A percentile compares a stretch with the other conserved stretches of the same genome.
phyloP scores from a whole-genome alignment of 2,329 filamentous ascomycete genomes.

The Fusarium illudens region DNA sequence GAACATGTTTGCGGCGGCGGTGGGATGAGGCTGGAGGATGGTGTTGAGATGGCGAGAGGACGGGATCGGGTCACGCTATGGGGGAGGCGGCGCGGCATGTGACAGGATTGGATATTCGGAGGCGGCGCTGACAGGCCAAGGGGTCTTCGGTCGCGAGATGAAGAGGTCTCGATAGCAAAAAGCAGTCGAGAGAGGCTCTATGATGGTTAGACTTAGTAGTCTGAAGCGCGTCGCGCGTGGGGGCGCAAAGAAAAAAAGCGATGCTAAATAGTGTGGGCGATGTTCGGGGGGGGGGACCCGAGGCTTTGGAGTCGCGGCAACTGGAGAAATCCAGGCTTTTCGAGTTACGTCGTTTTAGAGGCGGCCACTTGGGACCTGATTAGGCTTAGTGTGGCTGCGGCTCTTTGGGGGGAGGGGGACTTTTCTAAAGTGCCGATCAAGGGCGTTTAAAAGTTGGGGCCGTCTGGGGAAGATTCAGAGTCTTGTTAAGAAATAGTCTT shows the following conservation, averaged over 20 bases:
- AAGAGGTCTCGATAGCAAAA: too few relatives aligned
- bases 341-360: conserved; percentile 28
- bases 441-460: not conserved
- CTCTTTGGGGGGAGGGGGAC: conserved; percentile 9
- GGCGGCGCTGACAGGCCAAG: not conserved
- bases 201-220: too few relatives aligned
- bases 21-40: not conserved
- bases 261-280: not conserved
- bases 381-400: conserved; percentile 22
- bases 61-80: conserved; percentile 9
- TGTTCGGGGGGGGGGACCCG: not conserved
- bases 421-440: not conserved
- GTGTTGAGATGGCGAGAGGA: not conserved
- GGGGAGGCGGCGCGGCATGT: conserved; percentile 12
- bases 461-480: not conserved
- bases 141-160: not conserved
- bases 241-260: conserved; percentile 12
- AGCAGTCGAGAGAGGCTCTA: too few relatives aligned
- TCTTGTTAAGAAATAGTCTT: not conserved
- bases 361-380: conserved; percentile 15
- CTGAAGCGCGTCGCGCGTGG: conserved; percentile 14
- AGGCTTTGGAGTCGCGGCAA: conserved; percentile 2
- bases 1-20: conserved; percentile 58
- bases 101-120: conserved; percentile 1
- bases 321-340: conserved; percentile 7